Evolutionary conservation across 345 rosid species (phyloP), one percentile per base, ranked within the genome.

Genomic region (Lenwebbia sp.): DNA sequence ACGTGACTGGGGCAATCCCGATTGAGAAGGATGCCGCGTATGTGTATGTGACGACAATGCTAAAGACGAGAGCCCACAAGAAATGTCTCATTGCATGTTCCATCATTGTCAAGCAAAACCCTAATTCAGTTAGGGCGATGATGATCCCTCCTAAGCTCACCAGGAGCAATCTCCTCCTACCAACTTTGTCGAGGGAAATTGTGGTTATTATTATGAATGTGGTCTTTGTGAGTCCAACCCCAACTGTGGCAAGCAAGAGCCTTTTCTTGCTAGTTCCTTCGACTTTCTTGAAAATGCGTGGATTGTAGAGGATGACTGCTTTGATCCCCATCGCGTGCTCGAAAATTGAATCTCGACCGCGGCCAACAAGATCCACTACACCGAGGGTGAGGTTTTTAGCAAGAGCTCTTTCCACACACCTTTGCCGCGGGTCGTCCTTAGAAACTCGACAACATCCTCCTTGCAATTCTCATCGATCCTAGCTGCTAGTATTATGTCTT

Each of bases 271-370:
- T 83, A 0, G 49, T 52, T 4, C 94, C 88, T 0, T 98, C 95
- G 0, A 96, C 98, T 89, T 92, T 89, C 55, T 90, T 88, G 89
- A 95, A 95, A 25, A 95, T 95, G 41, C 92, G 85, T 5, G 98
- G 97, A n/a, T 97, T 88, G 53, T 95, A 96, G 52, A 96, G 50
- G 0, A 94, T 85, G 2, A 95, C 93, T 0, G 97, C 98, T 41
- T 74, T 95, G 10, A 95, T 91, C 1, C 97, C 99, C 0, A 92
- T 91, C 1, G 98, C 95, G 25, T 96, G 98, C 89, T 95, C 94
- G 54, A 95, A 95, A 96, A 95, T 83, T 94, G 98, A 84, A 96
- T 92, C 6, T 98, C 98, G 2, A 95, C 23, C 0, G 96, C 96
- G 0, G 96, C 95, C 7, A 93, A 83, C 54, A 96, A 82, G 30